phyloP scores from a whole-genome alignment of 1,284 basidiomycete genomes.

The Leccinum colubrinum region DNA sequence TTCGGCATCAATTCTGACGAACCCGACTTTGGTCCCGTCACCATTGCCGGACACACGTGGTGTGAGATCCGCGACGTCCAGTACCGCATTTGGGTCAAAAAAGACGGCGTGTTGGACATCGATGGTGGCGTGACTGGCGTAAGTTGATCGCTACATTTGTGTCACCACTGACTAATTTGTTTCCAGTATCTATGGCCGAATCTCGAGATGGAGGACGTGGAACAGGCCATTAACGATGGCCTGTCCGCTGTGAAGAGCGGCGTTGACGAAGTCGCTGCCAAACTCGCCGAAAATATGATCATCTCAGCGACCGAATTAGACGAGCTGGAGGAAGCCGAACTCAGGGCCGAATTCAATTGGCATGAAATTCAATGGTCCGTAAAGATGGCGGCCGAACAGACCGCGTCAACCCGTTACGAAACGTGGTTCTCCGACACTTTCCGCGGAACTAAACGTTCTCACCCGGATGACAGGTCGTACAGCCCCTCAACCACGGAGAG shows the following conservation, averaged over 20 bases:
- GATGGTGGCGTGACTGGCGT: neutral
- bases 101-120: neutral
- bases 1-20: neutral
- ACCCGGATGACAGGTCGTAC: neutral
- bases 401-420: neutral
- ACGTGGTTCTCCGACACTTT: neutral
- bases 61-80: neutral
- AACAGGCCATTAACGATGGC: neutral
- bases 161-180: neutral
- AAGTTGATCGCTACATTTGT: neutral
- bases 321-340: neutral
- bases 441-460: neutral
- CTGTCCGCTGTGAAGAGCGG: neutral
- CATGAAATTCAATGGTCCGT: neutral
- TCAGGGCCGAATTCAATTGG: neutral
- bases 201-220: neutral
- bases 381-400: neutral
- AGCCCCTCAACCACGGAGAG: neutral
- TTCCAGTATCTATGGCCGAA: neutral
- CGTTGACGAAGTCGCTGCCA: neutral
- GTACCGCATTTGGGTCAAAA: neutral
- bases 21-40: neutral
- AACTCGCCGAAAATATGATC: neutral
- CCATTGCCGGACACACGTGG: neutral
- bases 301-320: neutral